Evolutionary conservation across 2,329 filamentous ascomycete species (phyloP).

Genomic region (Helicocarpus griseus): DNA sequence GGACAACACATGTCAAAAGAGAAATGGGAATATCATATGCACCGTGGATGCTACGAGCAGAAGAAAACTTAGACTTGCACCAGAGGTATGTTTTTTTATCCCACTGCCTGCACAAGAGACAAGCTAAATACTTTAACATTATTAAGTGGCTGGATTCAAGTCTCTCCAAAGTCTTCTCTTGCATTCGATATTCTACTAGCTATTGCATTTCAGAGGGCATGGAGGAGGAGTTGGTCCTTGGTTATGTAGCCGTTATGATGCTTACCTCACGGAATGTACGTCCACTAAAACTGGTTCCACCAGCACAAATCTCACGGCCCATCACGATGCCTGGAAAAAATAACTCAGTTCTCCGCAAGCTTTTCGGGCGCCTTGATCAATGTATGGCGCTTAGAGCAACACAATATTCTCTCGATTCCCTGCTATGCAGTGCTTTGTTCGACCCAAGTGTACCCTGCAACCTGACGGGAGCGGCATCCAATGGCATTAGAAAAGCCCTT

Average conservation of each 20-base stretch:
- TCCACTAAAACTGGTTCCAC: slow-evolving; percentile 10
- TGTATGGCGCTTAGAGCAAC: slow-evolving; percentile 15
- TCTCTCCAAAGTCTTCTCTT: slow-evolving; percentile 7
- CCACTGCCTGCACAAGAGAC: not conserved
- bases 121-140: not conserved
- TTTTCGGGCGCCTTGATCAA: slow-evolving; percentile 14
- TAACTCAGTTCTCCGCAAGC: slow-evolving; percentile 4
- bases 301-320: slow-evolving; percentile 4
- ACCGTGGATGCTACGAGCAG: slow-evolving; percentile 4
- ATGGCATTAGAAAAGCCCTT: slow-evolving; percentile 13
- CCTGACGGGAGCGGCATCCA: slow-evolving; percentile 13
- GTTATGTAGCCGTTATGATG: slow-evolving; percentile 8
- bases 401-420: slow-evolving; percentile 15
- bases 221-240: slow-evolving; percentile 10
- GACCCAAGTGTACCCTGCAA: slow-evolving; percentile 17
- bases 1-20: no score
- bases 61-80: not conserved
- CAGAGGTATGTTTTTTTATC: slow-evolving; percentile 3
- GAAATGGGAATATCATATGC: not conserved
- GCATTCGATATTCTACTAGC: slow-evolving; percentile 13
- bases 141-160: slow-evolving; percentile 1
- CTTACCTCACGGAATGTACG: slow-evolving; percentile 9
- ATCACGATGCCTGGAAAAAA: not conserved
- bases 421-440: slow-evolving; percentile 17
- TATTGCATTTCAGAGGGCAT: slow-evolving; percentile 12